Evolutionary conservation across 1,284 basidiomycete species (phyloP).

Genomic region (Ceratobasidium sp.): DNA sequence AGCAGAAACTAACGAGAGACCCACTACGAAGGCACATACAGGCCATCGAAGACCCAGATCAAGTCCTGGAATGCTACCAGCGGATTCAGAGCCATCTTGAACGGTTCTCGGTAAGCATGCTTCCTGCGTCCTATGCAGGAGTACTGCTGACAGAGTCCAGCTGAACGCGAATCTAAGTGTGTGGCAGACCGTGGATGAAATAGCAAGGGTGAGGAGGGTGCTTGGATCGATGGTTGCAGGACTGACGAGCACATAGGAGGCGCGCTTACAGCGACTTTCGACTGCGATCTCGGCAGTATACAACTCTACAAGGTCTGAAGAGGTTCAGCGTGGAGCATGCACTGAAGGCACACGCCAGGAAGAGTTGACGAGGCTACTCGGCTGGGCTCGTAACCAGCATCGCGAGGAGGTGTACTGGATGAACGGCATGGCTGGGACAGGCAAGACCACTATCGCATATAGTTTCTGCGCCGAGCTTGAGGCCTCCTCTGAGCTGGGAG

Average conservation of each 20-base stretch:
- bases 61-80: no score
- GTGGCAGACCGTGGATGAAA: neutral
- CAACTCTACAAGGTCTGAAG: neutral
- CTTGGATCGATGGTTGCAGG: no score
- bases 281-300: neutral
- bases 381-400: neutral
- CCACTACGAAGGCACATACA: no score
- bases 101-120: neutral
- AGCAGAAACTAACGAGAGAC: no score
- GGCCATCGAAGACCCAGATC: no score
- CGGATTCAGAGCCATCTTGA: neutral
- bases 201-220: neutral
- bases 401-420: no score
- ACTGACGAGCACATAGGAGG: no score
- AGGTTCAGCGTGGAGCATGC: neutral
- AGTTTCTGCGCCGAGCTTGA: no score
- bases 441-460: no score
- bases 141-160: neutral
- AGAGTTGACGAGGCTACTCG: neutral
- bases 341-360: neutral
- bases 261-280: neutral
- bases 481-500: no score
- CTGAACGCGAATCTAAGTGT: neutral
- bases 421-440: no score
- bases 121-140: neutral